Evolutionary conservation across 1,284 basidiomycete species (phyloP).

Genomic region (Pseudozyma sp.): DNA sequence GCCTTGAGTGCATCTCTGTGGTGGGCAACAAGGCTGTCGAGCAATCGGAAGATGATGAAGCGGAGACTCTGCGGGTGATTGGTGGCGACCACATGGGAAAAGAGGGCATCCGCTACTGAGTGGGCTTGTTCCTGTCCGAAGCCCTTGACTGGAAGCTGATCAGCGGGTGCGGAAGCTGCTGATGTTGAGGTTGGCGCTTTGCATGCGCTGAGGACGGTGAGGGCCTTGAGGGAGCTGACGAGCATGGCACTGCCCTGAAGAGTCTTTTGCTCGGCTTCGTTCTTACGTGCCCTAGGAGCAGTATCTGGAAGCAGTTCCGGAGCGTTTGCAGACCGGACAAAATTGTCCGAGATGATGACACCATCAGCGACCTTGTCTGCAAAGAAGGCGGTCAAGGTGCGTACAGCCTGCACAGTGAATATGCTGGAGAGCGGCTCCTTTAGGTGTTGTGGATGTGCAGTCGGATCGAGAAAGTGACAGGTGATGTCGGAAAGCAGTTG

Average conservation of each 20-base stretch:
- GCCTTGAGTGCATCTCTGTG: slow-evolving; percentile 72
- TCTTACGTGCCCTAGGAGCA: slow-evolving; percentile 39
- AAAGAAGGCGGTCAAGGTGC: slow-evolving; percentile 85
- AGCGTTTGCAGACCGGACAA: slow-evolving; percentile 44
- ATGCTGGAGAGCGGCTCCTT: slow-evolving; percentile 74
- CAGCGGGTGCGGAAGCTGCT: background rate
- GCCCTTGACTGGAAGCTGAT: slow-evolving; percentile 70
- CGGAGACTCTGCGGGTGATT: slow-evolving; percentile 84
- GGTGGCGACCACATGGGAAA: slow-evolving; percentile 82
- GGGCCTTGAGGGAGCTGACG: slow-evolving; percentile 73
- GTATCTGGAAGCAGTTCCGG: slow-evolving; percentile 56
- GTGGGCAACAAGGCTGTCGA: slow-evolving; percentile 82
- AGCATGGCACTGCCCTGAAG: slow-evolving; percentile 62
- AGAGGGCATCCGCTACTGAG: slow-evolving; percentile 77
- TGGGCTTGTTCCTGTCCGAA: slow-evolving; percentile 80
- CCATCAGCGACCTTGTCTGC: slow-evolving; percentile 86
- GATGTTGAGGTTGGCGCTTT: slow-evolving; percentile 15
- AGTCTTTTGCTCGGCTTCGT: slow-evolving; percentile 52
- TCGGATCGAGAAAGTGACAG: slow-evolving; percentile 41
- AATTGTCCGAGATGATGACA: slow-evolving; percentile 70
- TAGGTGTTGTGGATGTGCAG: background rate
- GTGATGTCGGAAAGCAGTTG: slow-evolving; percentile 54
- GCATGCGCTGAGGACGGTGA: slow-evolving; percentile 74
- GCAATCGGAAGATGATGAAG: slow-evolving; percentile 82
- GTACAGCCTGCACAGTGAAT: slow-evolving; percentile 79